phyloP scores from a whole-genome alignment of 495 filamentous ascomycete genomes.

The Lophiotrema nucula region DNA sequence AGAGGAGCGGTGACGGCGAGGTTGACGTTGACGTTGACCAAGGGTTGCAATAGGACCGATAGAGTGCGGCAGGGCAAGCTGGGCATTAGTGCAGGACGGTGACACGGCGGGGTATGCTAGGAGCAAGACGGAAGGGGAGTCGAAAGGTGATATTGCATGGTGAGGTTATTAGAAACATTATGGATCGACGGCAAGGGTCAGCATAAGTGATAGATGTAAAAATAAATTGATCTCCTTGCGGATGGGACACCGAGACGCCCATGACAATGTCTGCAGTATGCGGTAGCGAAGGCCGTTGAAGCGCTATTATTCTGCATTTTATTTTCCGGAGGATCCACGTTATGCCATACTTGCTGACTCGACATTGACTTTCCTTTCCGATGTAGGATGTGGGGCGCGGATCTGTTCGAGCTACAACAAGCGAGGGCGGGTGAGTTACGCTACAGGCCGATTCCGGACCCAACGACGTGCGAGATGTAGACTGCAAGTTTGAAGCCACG shows the following conservation, averaged over 20 bases:
- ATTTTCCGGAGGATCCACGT: neutral
- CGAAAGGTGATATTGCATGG: neutral
- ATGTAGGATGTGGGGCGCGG: neutral
- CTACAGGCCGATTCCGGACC: neutral
- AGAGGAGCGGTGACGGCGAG: constrained; percentile 26
- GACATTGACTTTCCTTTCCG: neutral
- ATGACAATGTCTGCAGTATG: neutral
- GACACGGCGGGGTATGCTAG: constrained; percentile 7
- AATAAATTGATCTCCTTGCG: neutral
- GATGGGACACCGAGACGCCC: neutral
- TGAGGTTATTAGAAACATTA: neutral
- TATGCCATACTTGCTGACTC: neutral
- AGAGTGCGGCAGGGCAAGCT: constrained; percentile 12
- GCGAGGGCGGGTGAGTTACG: neutral
- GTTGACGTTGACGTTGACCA: too few relatives aligned
- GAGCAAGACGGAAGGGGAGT: neutral
- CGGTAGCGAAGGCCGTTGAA: neutral
- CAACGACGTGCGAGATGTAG: neutral
- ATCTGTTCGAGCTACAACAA: neutral
- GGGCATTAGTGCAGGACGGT: neutral
- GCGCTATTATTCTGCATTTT: neutral
- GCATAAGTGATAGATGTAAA: neutral
- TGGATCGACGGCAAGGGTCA: constrained; percentile 2
- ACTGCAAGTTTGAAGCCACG: neutral
- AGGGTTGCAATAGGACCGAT: constrained; percentile 20